These are phyloP conservation scores for Cytospora chrysosperma DNA, from an alignment of 2,329 filamentous ascomycete genomes.

Conservation along the genomic window DNA sequence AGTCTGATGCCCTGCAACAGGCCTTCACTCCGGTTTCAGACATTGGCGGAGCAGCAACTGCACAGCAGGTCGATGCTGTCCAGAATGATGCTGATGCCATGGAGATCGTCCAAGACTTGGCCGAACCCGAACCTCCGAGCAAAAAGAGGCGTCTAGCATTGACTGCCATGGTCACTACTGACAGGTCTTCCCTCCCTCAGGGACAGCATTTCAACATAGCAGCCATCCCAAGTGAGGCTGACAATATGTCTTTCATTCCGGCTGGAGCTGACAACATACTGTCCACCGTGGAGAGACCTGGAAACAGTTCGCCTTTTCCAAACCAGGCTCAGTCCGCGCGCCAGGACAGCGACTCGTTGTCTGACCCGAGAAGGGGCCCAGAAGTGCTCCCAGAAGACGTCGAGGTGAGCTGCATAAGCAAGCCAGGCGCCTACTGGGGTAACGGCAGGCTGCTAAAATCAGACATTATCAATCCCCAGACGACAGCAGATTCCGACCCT, in stretches of 20 bases:
- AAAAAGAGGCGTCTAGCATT: conserved; percentile 35
- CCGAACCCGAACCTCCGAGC: conserved; percentile 21
- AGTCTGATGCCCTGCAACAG: not conserved
- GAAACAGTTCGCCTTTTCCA: not conserved
- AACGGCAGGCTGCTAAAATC: conserved; percentile 30
- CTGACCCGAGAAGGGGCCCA: not conserved
- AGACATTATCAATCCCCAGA: conserved; percentile 13
- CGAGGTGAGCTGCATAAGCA: not conserved
- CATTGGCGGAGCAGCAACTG: not conserved
- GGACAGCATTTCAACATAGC: conserved; percentile 22
- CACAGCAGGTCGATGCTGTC: not conserved
- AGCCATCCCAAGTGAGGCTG: conserved; percentile 9
- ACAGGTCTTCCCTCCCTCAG: conserved; percentile 2
- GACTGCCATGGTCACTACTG: conserved; percentile 27
- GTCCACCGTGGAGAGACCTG: not conserved
- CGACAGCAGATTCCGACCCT: conserved; percentile 4
- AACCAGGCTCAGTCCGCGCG: not conserved
- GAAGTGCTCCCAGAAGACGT: conserved; percentile 24
- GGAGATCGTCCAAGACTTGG: not conserved
- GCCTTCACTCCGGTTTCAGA: conserved; percentile 8
- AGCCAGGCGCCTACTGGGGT: conserved; percentile 38
- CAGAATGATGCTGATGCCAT: not conserved
- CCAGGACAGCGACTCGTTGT: not conserved
- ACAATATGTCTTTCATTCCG: not conserved
- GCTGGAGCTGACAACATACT: not conserved